A percentile compares a stretch with the other conserved stretches of the same genome.
phyloP scores from a whole-genome alignment of 176 grass and related monocot genomes.

The Oryza rufipogon region DNA sequence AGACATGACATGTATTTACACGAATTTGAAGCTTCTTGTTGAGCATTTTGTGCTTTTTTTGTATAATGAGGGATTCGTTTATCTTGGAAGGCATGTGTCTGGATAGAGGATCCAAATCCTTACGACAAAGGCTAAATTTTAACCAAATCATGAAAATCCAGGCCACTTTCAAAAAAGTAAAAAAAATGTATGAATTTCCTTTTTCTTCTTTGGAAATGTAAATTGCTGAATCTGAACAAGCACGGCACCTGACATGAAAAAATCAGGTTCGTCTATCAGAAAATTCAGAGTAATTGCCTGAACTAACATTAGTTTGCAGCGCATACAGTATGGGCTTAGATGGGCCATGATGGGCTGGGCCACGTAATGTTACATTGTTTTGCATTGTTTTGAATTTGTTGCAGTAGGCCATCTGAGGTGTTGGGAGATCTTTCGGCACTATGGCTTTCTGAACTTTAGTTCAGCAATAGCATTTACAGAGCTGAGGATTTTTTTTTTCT shows the following conservation, averaged over 20 bases:
- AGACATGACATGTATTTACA: constrained; percentile 23
- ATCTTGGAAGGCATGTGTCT: background rate
- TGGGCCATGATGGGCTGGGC: no score
- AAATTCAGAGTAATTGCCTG: background rate
- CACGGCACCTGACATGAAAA: background rate
- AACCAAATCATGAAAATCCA: background rate
- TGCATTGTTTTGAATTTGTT: no score
- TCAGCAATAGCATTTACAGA: no score
- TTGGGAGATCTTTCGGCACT: no score
- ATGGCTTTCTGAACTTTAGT: no score
- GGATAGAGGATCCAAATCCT: background rate
- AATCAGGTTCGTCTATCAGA: background rate
- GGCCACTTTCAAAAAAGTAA: background rate
- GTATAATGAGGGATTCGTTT: background rate
- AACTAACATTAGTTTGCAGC: no score
- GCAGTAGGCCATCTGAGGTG: no score
- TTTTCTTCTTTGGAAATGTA: background rate
- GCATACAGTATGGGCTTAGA: no score
- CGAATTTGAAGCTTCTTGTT: constrained; percentile 20
- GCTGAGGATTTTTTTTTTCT: no score
- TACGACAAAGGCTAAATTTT: background rate
- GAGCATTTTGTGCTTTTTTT: constrained; percentile 18
- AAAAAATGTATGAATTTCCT: background rate
- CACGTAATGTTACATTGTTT: no score
- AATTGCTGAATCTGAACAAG: background rate